Evolutionary conservation across 2,329 filamentous ascomycete genomes (phyloP).

Genomic region (Hypoxylon sp.): DNA sequence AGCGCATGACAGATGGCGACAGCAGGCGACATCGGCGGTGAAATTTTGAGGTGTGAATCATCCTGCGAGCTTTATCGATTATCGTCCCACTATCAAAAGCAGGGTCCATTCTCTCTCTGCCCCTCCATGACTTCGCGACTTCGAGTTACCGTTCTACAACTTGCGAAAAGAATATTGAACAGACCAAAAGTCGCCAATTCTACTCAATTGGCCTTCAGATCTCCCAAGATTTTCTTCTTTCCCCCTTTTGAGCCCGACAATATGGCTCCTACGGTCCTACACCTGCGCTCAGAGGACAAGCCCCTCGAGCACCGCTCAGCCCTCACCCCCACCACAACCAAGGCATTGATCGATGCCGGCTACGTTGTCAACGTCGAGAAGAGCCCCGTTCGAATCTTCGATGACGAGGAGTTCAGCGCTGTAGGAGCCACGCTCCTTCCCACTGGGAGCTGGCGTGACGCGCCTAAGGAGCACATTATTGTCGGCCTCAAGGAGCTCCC

Average conservation of each 20-base stretch:
- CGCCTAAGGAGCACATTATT: constrained; percentile 77
- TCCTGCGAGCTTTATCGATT: constrained; percentile 33
- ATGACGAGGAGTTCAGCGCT: constrained; percentile 72
- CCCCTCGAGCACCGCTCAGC: constrained; percentile 68
- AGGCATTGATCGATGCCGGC: constrained; percentile 76
- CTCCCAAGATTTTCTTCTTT: neutral
- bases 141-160: constrained; percentile 12
- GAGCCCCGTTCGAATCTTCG: constrained; percentile 76
- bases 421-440: constrained; percentile 76
- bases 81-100: constrained; percentile 16
- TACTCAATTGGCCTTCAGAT: constrained; percentile 16
- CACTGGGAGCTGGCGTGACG: constrained; percentile 77
- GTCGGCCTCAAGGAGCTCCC: constrained; percentile 84
- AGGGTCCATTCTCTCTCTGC: constrained; percentile 12
- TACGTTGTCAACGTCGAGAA: constrained; percentile 79
- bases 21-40: constrained; percentile 36
- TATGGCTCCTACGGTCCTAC: constrained; percentile 60
- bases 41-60: constrained; percentile 41
- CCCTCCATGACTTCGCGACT: constrained; percentile 28
- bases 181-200: constrained; percentile 1
- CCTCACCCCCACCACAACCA: constrained; percentile 60
- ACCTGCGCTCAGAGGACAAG: constrained; percentile 73
- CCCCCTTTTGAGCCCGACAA: constrained; percentile 3
- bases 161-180: neutral
- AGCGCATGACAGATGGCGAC: constrained; percentile 22